Percentiles rank a stretch among this genome's conserved stretches.
Conservation (phyloP, 805 yeast genomes). For the Teunomyces atbi region DNA sequence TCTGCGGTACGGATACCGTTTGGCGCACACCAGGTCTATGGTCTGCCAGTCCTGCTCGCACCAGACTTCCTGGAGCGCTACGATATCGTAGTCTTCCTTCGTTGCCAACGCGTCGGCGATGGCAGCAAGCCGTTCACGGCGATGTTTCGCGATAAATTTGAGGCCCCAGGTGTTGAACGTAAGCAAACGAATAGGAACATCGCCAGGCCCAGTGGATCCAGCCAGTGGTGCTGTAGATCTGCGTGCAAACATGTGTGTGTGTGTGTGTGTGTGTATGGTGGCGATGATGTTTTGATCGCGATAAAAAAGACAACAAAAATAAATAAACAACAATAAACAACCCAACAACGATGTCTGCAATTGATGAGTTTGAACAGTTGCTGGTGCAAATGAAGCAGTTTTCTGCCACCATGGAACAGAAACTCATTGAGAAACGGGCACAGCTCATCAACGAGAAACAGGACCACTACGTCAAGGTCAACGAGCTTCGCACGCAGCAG, state of each 20-base stretch:
- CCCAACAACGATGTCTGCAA: constrained; percentile 7
- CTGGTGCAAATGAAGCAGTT: constrained; percentile 39
- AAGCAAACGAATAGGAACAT: constrained; percentile 43
- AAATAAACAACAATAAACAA: not conserved
- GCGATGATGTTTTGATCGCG: too few relatives aligned
- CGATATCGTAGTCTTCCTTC: constrained; percentile 59
- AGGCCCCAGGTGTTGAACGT: constrained; percentile 90
- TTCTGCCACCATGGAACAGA: constrained; percentile 34
- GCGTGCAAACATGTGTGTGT: not conserved
- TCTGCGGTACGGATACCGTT: constrained; percentile 60
- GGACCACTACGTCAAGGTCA: constrained; percentile 27
- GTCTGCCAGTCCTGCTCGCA: constrained; percentile 77
- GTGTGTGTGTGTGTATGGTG: too few relatives aligned
- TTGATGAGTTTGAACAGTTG: constrained; percentile 36
- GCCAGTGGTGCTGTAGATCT: not conserved
- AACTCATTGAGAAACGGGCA: constrained; percentile 31
- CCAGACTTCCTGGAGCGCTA: constrained; percentile 97
- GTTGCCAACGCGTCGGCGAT: constrained; percentile 65
- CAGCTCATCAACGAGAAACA: constrained; percentile 33
- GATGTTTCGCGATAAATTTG: constrained; percentile 71
- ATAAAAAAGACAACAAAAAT: not conserved
- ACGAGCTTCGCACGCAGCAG: constrained; percentile 30
- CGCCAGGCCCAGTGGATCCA: not conserved
- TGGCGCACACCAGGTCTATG: constrained; percentile 45
- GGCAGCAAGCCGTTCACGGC: constrained; percentile 65